phyloP scores from a whole-genome alignment of 1,139 yeast species.

The Scheffersomyces stambukii region DNA sequence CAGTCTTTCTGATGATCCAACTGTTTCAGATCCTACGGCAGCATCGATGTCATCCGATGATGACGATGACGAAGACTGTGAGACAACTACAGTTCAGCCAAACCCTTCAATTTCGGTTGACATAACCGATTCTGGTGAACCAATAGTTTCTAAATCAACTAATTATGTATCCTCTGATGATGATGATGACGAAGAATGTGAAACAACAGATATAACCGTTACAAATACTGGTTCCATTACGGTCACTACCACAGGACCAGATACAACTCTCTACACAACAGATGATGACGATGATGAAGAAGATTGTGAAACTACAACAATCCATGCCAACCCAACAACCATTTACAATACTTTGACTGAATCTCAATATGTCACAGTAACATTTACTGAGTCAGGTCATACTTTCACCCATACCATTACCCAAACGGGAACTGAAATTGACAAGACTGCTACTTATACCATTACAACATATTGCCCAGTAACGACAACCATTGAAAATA shows the following conservation, averaged over 20 bases:
- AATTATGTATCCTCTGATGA: too few species aligned
- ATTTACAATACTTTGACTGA: constrained; percentile 6
- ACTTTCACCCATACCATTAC: constrained; percentile 10
- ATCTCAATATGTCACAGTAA: constrained; percentile 7
- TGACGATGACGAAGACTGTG: too few species aligned
- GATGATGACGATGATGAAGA: too few species aligned
- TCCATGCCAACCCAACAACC: too few species aligned
- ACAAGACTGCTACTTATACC: constrained; percentile 8
- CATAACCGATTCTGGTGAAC: too few species aligned
- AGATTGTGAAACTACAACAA: too few species aligned
- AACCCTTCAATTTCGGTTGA: too few species aligned
- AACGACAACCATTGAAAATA: constrained; percentile 9
- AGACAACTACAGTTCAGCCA: too few species aligned
- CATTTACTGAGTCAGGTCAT: constrained; percentile 9
- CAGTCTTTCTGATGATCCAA: constrained; percentile 2
- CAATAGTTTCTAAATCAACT: too few species aligned
- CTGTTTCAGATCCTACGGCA: constrained; percentile 3
- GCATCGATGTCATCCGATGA: constrained; percentile 8
- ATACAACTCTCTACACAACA: too few species aligned
- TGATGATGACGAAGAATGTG: constrained; percentile 12
- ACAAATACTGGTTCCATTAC: constrained; percentile 5
- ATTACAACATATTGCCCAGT: constrained; percentile 9
- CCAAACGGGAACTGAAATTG: constrained; percentile 7
- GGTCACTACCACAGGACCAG: constrained; percentile 6
- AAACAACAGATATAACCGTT: constrained; percentile 3